Base-by-base conservation (phyloP, 306 rosid genomes). In the Prunus armeniaca region DNA sequence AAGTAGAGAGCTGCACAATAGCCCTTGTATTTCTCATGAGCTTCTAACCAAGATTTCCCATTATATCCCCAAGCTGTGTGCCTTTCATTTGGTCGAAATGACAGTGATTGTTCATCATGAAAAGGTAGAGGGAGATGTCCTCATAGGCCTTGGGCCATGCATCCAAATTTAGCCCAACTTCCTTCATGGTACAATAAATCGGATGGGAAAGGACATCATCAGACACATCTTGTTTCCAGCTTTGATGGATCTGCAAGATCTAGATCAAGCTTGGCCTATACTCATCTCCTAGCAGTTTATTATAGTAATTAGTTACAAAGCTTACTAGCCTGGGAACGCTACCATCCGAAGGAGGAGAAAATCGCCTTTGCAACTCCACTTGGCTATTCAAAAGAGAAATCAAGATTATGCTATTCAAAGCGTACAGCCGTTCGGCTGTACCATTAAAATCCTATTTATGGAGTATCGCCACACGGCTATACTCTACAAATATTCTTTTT, bases 101-200 rank as follows among this genome's bases (percentile, higher is more conserved):
- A 67, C 91, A 92, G 73, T 95, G 98, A 64, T 92, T 90, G 71
- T 92, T 95, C 98, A 95, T 92, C 97, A 95, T 95, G 84, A 92
- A 95, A 57, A 88, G 67, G 84, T 88, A 91, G 43, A 88, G 77
- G 14, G 87, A 89, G 67, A 82, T 69, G 41, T 92, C 96, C 67
- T 77, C 90, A 52, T 96, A 88, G 54, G 82, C 77, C 80, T 89
- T 92, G 18, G 97, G 87, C 98, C 97, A 96, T 54, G 83, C 54
- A 72, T 96, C 99, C 65, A 92, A 84, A 75, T 89, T 92, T 13
- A 87, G 72, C 2, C 87, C 92, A 19, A 89, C 86, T 81, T 92
- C 96, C 83, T 86, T 90, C 71, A 92, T 85, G 34, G 83, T 82
- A 41, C 32, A 43, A 55, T 80, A 81, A 65, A 95, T 77, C 43